Evolutionary conservation across 495 filamentous ascomycete species (phyloP).

Genomic region (Talaromyces proteolyticus): DNA sequence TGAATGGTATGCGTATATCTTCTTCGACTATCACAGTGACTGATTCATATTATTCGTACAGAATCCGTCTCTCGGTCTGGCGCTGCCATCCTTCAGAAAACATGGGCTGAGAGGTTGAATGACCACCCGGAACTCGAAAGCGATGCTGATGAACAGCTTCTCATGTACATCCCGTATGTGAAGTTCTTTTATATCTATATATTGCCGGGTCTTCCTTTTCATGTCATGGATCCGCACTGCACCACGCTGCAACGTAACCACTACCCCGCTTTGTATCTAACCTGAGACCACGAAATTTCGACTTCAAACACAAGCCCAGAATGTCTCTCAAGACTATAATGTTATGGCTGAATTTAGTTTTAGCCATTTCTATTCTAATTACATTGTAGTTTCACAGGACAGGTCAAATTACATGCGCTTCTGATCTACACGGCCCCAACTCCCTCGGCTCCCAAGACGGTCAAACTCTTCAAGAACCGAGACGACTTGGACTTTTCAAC

Average conservation of each 20-base stretch:
- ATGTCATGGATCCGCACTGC: no score
- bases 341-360: no score
- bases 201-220: no score
- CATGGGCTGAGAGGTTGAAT: constrained; percentile 74
- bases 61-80: constrained; percentile 62
- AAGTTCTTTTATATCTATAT: not conserved
- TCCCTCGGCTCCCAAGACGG: constrained; percentile 66
- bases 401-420: constrained; percentile 86
- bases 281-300: no score
- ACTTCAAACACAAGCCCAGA: no score
- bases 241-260: no score
- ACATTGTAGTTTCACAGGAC: constrained; percentile 73
- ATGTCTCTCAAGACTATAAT: no score
- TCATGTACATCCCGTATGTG: constrained; percentile 85
- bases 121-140: constrained; percentile 70
- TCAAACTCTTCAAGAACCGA: constrained; percentile 81
- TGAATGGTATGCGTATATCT: constrained; percentile 55
- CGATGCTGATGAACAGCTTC: constrained; percentile 86
- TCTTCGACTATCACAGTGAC: not conserved
- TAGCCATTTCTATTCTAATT: not conserved
- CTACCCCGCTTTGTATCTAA: no score
- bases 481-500: constrained; percentile 78
- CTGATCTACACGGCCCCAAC: constrained; percentile 72
- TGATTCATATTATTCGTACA: constrained; percentile 8
- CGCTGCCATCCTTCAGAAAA: constrained; percentile 74